Evolutionary conservation across 2,329 filamentous ascomycete species (phyloP).

Genomic region (Aureobasidium sp.): DNA sequence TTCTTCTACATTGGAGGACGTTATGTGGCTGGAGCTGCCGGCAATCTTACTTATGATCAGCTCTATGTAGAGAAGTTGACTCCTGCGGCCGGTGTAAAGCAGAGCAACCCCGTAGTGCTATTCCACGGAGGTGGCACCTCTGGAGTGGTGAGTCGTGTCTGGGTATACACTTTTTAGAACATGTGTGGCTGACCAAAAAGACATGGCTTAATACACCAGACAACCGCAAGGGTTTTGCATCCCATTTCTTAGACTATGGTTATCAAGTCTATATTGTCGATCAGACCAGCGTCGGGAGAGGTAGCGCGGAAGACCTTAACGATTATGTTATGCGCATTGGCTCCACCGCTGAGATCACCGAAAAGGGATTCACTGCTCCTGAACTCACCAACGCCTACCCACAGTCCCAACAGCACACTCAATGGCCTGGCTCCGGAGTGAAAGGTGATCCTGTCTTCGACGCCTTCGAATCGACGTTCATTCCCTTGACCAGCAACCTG

Average conservation of each 20-base stretch:
- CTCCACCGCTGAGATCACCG: constrained; percentile 6
- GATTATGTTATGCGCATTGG: constrained; percentile 12
- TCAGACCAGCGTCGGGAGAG: constrained; percentile 18
- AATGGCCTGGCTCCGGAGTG: constrained; percentile 21
- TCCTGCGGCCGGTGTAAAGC: constrained; percentile 19
- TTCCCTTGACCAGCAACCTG: constrained; percentile 26
- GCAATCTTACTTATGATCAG: constrained; percentile 5
- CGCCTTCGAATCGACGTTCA: constrained; percentile 26
- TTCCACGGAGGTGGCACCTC: constrained; percentile 39
- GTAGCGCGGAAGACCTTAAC: constrained; percentile 17
- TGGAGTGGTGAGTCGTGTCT: constrained; percentile 30
- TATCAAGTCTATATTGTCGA: constrained; percentile 37
- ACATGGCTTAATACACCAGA: constrained; percentile 38
- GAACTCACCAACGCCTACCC: constrained; percentile 17
- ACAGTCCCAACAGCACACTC: constrained; percentile 19
- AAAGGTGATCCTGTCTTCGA: constrained; percentile 26
- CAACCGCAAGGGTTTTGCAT: constrained; percentile 36
- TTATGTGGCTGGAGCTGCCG: constrained; percentile 17
- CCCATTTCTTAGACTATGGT: constrained; percentile 6
- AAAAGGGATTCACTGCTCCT: constrained; percentile 22
- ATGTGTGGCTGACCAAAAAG: neutral
- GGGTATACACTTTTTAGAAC: neutral
- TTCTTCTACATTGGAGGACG: constrained; percentile 16
- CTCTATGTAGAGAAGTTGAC: constrained; percentile 12
- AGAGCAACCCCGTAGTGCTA: constrained; percentile 33